phyloP scores from a whole-genome alignment of 2,329 filamentous ascomycete genomes.

The Talaromyces atroroseus region DNA sequence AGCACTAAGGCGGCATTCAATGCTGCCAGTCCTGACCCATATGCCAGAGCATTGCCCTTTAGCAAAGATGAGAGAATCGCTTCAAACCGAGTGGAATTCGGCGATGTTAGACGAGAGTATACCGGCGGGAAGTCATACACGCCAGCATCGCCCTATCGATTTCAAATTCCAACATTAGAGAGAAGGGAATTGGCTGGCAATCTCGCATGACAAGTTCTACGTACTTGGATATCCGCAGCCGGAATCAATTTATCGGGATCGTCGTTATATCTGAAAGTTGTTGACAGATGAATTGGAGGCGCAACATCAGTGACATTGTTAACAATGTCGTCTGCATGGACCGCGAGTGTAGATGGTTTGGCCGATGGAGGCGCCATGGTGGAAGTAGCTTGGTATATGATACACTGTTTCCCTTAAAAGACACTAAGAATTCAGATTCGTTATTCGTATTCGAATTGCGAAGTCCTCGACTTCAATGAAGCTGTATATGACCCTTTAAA shows the following conservation, averaged over 20 bases:
- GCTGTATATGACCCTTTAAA: not conserved
- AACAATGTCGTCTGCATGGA: constrained; percentile 35
- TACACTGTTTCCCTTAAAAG: not conserved
- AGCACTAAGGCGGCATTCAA: constrained; percentile 84
- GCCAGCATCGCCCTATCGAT: not conserved
- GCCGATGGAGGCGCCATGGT: constrained; percentile 7
- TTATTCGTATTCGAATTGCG: not conserved
- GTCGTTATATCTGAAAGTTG: constrained; percentile 68
- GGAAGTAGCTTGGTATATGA: not conserved
- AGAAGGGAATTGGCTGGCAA: not conserved
- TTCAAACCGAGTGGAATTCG: constrained; percentile 81
- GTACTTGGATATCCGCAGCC: constrained; percentile 47
- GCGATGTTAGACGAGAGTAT: constrained; percentile 75
- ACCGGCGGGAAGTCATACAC: constrained; percentile 50
- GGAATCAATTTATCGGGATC: constrained; percentile 58
- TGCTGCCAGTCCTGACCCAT: constrained; percentile 77
- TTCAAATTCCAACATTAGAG: constrained; percentile 4
- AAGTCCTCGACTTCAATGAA: not conserved
- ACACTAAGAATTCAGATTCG: not conserved
- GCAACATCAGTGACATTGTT: constrained; percentile 66
- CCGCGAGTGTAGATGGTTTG: constrained; percentile 11
- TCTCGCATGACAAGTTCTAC: constrained; percentile 18
- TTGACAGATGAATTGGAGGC: constrained; percentile 75
- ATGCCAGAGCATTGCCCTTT: constrained; percentile 62
- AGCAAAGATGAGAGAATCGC: constrained; percentile 70